These are phyloP conservation scores for Debaryomyces robertsiae DNA, from an alignment of 1,139 yeast species.

Conservation along the genomic window DNA sequence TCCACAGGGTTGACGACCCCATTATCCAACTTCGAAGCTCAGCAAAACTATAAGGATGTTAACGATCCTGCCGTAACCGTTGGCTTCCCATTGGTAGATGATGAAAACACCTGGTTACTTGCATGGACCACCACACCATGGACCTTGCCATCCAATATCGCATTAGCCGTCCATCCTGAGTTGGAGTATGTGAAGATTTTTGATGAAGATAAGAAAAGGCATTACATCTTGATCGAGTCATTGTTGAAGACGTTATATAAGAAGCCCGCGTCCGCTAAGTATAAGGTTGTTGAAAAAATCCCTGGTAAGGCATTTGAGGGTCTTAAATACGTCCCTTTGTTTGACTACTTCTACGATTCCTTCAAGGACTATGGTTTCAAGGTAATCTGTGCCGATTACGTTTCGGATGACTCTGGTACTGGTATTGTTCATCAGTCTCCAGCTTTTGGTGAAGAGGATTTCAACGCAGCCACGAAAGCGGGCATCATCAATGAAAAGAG, in stretches of 20 bases:
- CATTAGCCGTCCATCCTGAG: conserved; percentile 87
- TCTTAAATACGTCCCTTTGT: conserved; percentile 76
- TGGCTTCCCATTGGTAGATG: conserved; percentile 80
- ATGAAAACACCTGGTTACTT: conserved; percentile 78
- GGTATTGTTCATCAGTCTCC: conserved; percentile 99
- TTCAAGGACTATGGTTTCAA: conserved; percentile 78
- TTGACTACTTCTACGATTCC: conserved; percentile 73
- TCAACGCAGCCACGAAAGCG: conserved; percentile 70
- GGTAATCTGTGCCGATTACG: conserved; percentile 82
- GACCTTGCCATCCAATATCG: conserved; percentile 95
- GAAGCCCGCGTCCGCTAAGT: conserved; percentile 91
- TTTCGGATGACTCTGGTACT: conserved; percentile 94
- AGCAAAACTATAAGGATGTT: conserved; percentile 96
- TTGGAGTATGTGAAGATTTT: conserved; percentile 89
- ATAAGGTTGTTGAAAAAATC: conserved; percentile 75
- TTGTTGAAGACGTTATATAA: conserved; percentile 83
- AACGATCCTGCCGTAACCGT: conserved; percentile 95
- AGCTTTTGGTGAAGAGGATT: conserved; percentile 99
- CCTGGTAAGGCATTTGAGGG: conserved; percentile 82
- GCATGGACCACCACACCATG: conserved; percentile 99
- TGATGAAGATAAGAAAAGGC: conserved; percentile 81
- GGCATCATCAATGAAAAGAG: conserved; percentile 73
- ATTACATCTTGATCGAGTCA: conserved; percentile 81
- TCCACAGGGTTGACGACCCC: conserved; percentile 98
- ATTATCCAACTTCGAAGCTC: conserved; percentile 96